A percentile compares a stretch with the other conserved stretches of the same genome.
These are phyloP conservation scores for Neofusicoccum parvum DNA, from an alignment of 2,329 filamentous ascomycete genomes.

Conservation along the genomic window DNA sequence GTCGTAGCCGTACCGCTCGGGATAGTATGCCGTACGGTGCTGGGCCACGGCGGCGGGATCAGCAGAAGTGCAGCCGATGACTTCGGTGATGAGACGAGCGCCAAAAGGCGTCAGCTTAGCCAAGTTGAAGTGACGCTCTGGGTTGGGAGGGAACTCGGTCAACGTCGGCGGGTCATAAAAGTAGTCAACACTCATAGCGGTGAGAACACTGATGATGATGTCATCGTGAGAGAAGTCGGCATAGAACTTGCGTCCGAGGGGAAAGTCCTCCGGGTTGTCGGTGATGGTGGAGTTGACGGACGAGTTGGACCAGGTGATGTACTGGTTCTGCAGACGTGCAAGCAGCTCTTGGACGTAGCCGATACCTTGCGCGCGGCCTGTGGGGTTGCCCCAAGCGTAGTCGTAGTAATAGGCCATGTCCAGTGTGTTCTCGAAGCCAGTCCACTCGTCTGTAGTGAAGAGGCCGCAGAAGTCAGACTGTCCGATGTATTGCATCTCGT, in stretches of 20 bases:
- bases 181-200: conserved; percentile 58
- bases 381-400: conserved; percentile 52
- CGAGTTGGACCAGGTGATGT: conserved; percentile 52
- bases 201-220: conserved; percentile 53
- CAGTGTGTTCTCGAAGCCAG: conserved; percentile 55
- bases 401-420: conserved; percentile 57
- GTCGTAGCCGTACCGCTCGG: conserved; percentile 50
- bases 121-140: conserved; percentile 52
- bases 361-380: conserved; percentile 55
- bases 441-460: conserved; percentile 59
- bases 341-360: conserved; percentile 57
- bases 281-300: conserved; percentile 56
- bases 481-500: conserved; percentile 55
- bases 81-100: conserved; percentile 57
- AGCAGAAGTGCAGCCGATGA: conserved; percentile 52
- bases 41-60: conserved; percentile 44
- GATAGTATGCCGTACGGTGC: conserved; percentile 46
- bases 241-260: conserved; percentile 53
- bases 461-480: conserved; percentile 55
- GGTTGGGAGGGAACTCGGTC: conserved; percentile 45
- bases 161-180: conserved; percentile 52
- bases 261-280: conserved; percentile 50
- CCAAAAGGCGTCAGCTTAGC: conserved; percentile 58
- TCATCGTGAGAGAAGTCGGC: conserved; percentile 58
- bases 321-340: conserved; percentile 50